Conservation (phyloP, 176 grass and related monocot genomes). For the Eleusine coracana region DNA sequence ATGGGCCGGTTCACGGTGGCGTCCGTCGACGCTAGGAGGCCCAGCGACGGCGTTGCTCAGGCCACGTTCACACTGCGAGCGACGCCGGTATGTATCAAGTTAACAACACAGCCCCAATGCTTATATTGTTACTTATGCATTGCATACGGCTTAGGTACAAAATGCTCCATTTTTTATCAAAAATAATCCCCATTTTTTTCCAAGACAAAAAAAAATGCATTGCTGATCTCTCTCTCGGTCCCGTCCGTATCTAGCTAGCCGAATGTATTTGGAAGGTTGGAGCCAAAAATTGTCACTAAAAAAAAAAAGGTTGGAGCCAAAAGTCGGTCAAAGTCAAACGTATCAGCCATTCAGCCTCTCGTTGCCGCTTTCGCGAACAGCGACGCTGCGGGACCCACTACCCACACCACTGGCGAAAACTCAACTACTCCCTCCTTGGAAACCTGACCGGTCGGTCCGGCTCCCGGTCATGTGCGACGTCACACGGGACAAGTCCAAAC, state of each 20-base stretch:
- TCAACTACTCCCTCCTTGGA: not conserved
- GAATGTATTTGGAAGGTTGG: not conserved
- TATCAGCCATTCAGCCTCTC: not conserved
- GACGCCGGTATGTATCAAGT: constrained; percentile 57
- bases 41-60: constrained; percentile 6
- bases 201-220: no score
- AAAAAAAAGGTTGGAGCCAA: not conserved
- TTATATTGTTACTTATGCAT: not conserved
- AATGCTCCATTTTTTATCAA: not conserved
- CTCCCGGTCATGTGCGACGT: not conserved
- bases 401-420: not conserved
- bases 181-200: no score
- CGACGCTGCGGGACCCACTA: not conserved
- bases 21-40: constrained; percentile 26
- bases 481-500: not conserved
- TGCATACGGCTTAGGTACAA: not conserved
- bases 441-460: constrained; percentile 22
- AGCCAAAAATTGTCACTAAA: not conserved
- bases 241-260: not conserved
- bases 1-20: constrained; percentile 31
- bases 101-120: not conserved
- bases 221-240: no score
- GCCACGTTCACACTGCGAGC: constrained; percentile 41
- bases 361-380: constrained; percentile 7
- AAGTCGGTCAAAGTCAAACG: constrained; percentile 30